Conservation (phyloP, 2,329 filamentous ascomycete genomes). For the Fusarium sp. region DNA sequence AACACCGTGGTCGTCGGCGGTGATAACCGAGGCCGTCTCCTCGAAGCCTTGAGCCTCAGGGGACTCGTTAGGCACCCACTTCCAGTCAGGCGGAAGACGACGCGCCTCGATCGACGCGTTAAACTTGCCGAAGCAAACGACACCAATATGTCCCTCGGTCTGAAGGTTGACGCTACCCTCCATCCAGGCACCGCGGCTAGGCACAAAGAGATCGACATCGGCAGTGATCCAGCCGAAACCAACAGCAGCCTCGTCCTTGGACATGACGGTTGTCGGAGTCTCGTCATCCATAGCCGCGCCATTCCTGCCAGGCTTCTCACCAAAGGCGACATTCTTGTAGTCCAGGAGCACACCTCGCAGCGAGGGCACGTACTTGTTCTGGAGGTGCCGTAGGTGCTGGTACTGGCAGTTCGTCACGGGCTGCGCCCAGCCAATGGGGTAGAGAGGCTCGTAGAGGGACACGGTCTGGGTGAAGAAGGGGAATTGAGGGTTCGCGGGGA, state of each 20-base stretch:
- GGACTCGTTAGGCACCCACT: constrained; percentile 74
- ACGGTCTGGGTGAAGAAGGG: constrained; percentile 85
- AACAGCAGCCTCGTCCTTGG: constrained; percentile 85
- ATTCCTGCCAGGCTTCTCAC: constrained; percentile 66
- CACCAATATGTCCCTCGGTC: constrained; percentile 87
- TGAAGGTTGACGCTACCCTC: constrained; percentile 88
- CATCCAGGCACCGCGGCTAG: constrained; percentile 77
- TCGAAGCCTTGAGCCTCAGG: constrained; percentile 56
- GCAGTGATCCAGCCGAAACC: constrained; percentile 90
- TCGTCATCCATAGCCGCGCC: constrained; percentile 62
- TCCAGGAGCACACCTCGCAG: constrained; percentile 80
- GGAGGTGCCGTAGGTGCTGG: constrained; percentile 79
- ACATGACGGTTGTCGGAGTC: constrained; percentile 60
- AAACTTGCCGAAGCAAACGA: constrained; percentile 92
- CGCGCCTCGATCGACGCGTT: constrained; percentile 86
- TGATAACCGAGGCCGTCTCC: constrained; percentile 55
- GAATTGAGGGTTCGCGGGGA: constrained; percentile 61
- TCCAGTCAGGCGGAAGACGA: constrained; percentile 82
- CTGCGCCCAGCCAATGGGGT: constrained; percentile 75
- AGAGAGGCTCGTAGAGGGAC: constrained; percentile 83
- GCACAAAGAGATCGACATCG: constrained; percentile 86
- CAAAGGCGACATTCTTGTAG: constrained; percentile 77
- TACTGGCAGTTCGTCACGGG: constrained; percentile 78
- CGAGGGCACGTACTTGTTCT: constrained; percentile 81
- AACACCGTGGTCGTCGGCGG: constrained; percentile 64